phyloP scores from a whole-genome alignment of 768 basidiomycete species.

The Leccinum variicolor region DNA sequence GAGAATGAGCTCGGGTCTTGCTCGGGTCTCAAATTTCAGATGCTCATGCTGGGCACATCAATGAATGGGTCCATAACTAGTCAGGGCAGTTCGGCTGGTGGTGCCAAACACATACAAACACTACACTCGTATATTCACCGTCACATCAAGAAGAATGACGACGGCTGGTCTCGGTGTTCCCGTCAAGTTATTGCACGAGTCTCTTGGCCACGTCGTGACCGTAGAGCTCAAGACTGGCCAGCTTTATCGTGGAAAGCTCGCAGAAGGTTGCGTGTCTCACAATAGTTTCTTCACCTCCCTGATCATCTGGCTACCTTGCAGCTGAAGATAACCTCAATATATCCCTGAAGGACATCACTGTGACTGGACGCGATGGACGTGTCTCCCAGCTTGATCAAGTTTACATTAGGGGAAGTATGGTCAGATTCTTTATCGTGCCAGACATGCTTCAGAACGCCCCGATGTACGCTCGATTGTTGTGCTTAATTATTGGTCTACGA shows the following conservation, averaged over 20 bases:
- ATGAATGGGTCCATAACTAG: neutral
- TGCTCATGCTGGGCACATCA: neutral
- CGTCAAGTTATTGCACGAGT: conserved; percentile 95
- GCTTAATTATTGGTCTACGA: conserved; percentile 1
- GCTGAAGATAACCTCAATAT: conserved; percentile 99
- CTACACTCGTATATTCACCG: conserved; percentile 5
- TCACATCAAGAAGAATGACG: conserved; percentile 32
- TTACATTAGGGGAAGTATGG: conserved; percentile 97
- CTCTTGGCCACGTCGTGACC: conserved; percentile 92
- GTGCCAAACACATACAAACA: conserved; percentile 21
- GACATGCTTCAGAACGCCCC: conserved; percentile 99
- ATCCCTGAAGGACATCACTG: conserved; percentile 93
- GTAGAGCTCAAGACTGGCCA: conserved; percentile 99
- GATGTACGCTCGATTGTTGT: conserved; percentile 59
- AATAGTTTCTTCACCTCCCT: conserved; percentile 12
- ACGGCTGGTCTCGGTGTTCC: conserved; percentile 82
- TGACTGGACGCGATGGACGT: conserved; percentile 96
- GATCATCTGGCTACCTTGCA: conserved; percentile 34
- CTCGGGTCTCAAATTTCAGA: neutral
- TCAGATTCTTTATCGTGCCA: conserved; percentile 98
- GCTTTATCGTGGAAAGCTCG: conserved; percentile 94
- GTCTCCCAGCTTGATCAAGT: conserved; percentile 99
- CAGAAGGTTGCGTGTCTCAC: conserved; percentile 61
- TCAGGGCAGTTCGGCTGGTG: neutral
- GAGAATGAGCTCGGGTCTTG: neutral